Base-by-base conservation (phyloP, 1,284 basidiomycete genomes). In the Fomes fomentarius region DNA sequence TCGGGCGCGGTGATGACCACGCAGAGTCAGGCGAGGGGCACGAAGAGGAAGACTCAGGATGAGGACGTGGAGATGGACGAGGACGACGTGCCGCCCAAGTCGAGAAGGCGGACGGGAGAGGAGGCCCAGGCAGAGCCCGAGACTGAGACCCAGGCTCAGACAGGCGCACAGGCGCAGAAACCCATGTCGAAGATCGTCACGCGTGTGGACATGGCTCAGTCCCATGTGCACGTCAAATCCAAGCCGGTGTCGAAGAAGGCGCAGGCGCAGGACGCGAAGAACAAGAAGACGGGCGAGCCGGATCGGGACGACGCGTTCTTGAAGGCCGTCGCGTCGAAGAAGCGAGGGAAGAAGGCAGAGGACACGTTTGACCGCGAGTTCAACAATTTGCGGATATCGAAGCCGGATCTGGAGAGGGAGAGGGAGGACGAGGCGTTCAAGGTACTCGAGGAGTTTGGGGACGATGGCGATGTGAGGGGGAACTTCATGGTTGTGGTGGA, bases 401-500 rank as follows among this genome's bases (percentile, higher is more conserved):
- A 86, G 69, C 85, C 90, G 1, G 82, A 84, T 46, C 62, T 84
- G 21, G 58, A 59, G 31, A 41, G 55, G 42, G 60, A 72, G 38
- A 64, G 67, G 44, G 69, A 74, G 39, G 77, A 80, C 57, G 73
- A 82, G 43, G 79, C 81, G 47, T 91, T 86, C 86, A 77, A 76
- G 2, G 69, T 91, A 11, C 68, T 93, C 30, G 84, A 84, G 25
- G 86, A 91, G 48, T 91, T 94, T 68, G 88, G 86, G 17, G 83
- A 90, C 58, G 82, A 89, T 48, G 71, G 69, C 2, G 77, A 79
- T 48, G 55, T 92, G 45, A 72, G 85, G 47, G 93, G 93, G 0
- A 94, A 94, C 65, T 95, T 94, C 58, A 94, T 95, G 85, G 81
- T 89, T 22, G 81, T 94, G 35, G 74, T 92, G 17, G 90, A 93